Evolutionary conservation across 306 rosid genomes (phyloP).

Genomic region (Alnus rubra): DNA sequence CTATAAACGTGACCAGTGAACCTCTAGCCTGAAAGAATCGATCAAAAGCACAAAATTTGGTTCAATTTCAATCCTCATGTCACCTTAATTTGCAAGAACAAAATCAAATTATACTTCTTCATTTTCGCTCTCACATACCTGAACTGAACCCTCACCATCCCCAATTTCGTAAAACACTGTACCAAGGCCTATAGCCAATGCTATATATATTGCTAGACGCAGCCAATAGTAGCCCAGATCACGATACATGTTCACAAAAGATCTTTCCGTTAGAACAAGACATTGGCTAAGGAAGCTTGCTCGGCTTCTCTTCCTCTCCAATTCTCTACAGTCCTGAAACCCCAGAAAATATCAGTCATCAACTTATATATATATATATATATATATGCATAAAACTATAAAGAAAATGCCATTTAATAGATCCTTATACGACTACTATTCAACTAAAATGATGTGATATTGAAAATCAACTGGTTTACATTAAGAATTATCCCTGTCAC

Average conservation of each 20-base stretch:
- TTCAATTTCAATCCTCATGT: not conserved
- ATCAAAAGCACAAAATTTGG: not conserved
- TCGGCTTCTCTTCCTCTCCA: conserved; percentile 41
- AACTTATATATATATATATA: no score
- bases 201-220: conserved; percentile 46
- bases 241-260: conserved; percentile 59
- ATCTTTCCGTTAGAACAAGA: conserved; percentile 59
- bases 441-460: no score
- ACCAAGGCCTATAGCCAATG: conserved; percentile 48
- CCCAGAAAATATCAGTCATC: conserved; percentile 3
- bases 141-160: conserved; percentile 26
- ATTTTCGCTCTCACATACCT: conserved; percentile 24
- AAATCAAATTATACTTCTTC: not conserved
- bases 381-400: no score
- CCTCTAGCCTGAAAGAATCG: conserved; percentile 57
- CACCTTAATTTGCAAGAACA: not conserved
- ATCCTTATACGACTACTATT: no score
- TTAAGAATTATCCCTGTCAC: no score
- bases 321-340: conserved; percentile 31
- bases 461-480: no score
- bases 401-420: no score
- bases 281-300: conserved; percentile 63
- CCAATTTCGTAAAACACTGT: conserved; percentile 49
- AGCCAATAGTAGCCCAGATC: conserved; percentile 74
- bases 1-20: conserved; percentile 49